Percentiles rank a stretch among this genome's conserved stretches.
Evolutionary conservation across 2,329 filamentous ascomycete species (phyloP).

Genomic region (Fusarium compactum): DNA sequence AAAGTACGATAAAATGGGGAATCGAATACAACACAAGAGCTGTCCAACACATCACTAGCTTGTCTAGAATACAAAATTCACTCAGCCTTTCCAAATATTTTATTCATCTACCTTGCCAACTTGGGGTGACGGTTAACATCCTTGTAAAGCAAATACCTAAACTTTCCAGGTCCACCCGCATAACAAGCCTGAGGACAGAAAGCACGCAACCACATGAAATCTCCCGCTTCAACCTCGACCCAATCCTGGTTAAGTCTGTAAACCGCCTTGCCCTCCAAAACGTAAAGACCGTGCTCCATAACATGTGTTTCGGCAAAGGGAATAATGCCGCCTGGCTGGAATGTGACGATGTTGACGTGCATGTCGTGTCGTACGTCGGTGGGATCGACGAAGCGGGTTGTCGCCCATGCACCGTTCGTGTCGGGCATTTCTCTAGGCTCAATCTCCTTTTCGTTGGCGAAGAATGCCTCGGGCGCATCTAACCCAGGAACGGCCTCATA

Average conservation of each 20-base stretch:
- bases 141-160: conserved; percentile 27
- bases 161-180: conserved; percentile 30
- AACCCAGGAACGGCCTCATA: conserved; percentile 24
- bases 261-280: conserved; percentile 28
- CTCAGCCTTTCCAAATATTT: neutral
- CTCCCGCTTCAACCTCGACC: conserved; percentile 29
- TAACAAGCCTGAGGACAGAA: conserved; percentile 34
- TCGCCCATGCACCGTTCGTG: conserved; percentile 30
- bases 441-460: conserved; percentile 29
- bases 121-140: conserved; percentile 28
- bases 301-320: conserved; percentile 33
- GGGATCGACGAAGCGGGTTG: conserved; percentile 28
- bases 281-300: conserved; percentile 33
- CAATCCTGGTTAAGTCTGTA: conserved; percentile 30
- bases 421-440: conserved; percentile 23
- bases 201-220: conserved; percentile 32
- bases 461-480: conserved; percentile 20
- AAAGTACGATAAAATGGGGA: too few species aligned
- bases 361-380: conserved; percentile 27
- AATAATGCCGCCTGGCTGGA: conserved; percentile 24
- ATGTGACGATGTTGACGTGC: conserved; percentile 33
- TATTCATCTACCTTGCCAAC: neutral
- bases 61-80: too few species aligned
- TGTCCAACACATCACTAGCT: too few species aligned
- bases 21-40: too few species aligned